Conservation (phyloP, 1,139 yeast genomes). For the Taiozyma sp. region DNA sequence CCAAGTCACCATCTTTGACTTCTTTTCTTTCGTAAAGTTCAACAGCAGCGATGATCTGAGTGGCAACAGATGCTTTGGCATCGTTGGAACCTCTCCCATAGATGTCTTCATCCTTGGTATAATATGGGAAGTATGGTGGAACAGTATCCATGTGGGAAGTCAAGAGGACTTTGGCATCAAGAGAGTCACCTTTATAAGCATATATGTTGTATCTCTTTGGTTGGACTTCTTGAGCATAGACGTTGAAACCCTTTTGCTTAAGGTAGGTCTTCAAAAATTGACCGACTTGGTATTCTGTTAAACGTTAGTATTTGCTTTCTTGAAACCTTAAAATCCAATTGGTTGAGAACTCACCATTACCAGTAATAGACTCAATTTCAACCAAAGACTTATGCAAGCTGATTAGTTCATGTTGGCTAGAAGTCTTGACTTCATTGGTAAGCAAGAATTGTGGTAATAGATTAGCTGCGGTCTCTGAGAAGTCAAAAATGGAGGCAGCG, state of each 20-base stretch:
- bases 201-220: conserved; percentile 45
- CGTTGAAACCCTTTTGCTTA: conserved; percentile 41
- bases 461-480: conserved; percentile 2
- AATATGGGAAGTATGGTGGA: conserved; percentile 59
- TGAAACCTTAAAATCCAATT: neutral
- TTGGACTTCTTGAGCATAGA: conserved; percentile 39
- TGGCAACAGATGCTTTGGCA: conserved; percentile 65
- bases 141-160: conserved; percentile 73
- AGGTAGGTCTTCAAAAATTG: conserved; percentile 29
- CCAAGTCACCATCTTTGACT: conserved; percentile 46
- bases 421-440: neutral
- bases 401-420: conserved; percentile 16
- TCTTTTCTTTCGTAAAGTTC: conserved; percentile 39
- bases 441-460: neutral
- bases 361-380: conserved; percentile 19
- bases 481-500: conserved; percentile 11
- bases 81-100: conserved; percentile 67
- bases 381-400: conserved; percentile 22
- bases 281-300: conserved; percentile 14
- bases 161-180: conserved; percentile 46
- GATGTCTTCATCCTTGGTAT: conserved; percentile 42
- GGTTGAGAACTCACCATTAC: conserved; percentile 1
- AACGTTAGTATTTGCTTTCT: neutral
- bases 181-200: conserved; percentile 40
- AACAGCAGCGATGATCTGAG: conserved; percentile 51